Evolutionary conservation across 108 stramenopile species (phyloP).

Genomic region (Cyclotella sp.): DNA sequence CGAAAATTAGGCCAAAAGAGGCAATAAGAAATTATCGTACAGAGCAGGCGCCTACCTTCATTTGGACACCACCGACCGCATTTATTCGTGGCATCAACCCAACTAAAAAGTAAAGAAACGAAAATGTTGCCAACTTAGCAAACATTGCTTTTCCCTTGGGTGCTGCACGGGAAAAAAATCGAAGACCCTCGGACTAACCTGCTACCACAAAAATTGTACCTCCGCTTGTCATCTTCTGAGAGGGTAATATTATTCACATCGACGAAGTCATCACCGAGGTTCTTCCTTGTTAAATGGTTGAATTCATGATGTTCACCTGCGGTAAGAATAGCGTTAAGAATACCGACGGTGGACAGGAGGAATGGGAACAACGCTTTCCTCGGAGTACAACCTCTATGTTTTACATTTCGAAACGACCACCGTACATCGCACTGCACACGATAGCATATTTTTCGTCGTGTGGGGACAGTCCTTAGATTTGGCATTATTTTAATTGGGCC

Average conservation of each 20-base stretch:
- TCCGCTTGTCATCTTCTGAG: not conserved
- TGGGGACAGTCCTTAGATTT: no score
- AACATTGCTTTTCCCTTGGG: not conserved
- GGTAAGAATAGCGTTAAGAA: not conserved
- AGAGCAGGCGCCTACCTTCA: not conserved
- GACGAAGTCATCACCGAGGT: not conserved
- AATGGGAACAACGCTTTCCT: no score
- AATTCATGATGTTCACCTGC: not conserved
- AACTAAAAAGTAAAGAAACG: not conserved
- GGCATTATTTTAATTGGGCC: no score
- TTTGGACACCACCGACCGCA: constrained; percentile 17
- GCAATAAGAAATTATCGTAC: not conserved
- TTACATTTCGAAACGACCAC: no score
- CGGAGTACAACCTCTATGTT: no score
- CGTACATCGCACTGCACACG: no score
- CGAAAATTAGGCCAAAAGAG: no score
- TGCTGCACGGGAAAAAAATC: not conserved
- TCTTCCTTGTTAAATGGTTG: no score
- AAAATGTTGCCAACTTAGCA: not conserved
- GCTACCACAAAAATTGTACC: not conserved
- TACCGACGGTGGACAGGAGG: not conserved
- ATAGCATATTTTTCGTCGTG: no score
- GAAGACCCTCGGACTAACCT: not conserved
- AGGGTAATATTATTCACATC: constrained; percentile 8
- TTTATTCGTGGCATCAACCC: constrained; percentile 5